phyloP scores from a whole-genome alignment of 768 basidiomycete genomes.

The Trametes elegans region DNA sequence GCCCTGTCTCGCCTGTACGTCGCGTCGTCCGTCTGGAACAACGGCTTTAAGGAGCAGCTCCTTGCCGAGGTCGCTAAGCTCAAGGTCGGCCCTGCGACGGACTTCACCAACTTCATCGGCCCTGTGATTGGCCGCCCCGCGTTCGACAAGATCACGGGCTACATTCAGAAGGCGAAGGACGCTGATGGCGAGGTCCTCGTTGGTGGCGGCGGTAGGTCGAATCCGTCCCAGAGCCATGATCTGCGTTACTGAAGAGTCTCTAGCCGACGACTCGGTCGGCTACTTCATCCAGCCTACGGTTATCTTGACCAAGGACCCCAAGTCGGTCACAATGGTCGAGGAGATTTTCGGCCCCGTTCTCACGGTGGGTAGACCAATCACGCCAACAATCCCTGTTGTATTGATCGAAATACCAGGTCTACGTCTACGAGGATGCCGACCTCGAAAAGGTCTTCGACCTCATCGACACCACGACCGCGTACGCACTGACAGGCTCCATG shows the following conservation, averaged over 20 bases:
- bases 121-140: slow-evolving; percentile 93
- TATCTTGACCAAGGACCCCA: slow-evolving; percentile 89
- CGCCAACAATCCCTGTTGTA: not conserved
- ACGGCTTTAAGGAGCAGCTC: slow-evolving; percentile 81
- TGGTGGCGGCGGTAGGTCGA: slow-evolving; percentile 73
- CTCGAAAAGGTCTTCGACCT: slow-evolving; percentile 86
- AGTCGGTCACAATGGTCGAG: slow-evolving; percentile 84
- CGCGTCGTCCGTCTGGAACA: slow-evolving; percentile 79
- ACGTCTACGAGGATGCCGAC: slow-evolving; percentile 83
- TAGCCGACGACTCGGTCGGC: slow-evolving; percentile 87
- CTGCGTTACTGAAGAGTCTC: not conserved
- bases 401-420: slow-evolving; percentile 51
- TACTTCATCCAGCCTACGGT: slow-evolving; percentile 95
- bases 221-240: too few relatives aligned
- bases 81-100: slow-evolving; percentile 72
- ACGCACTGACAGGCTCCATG: slow-evolving; percentile 96
- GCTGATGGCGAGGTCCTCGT: slow-evolving; percentile 87
- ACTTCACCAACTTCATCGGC: slow-evolving; percentile 88
- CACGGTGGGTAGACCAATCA: slow-evolving; percentile 53
- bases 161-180: slow-evolving; percentile 83
- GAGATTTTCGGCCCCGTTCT: slow-evolving; percentile 98
- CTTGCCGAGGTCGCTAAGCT: slow-evolving; percentile 78
- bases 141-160: slow-evolving; percentile 81
- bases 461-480: slow-evolving; percentile 81
- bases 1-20: slow-evolving; percentile 92